These are phyloP conservation scores for Chaetomium sp. DNA, from an alignment of 2,329 filamentous ascomycete genomes.

Conservation along the genomic window DNA sequence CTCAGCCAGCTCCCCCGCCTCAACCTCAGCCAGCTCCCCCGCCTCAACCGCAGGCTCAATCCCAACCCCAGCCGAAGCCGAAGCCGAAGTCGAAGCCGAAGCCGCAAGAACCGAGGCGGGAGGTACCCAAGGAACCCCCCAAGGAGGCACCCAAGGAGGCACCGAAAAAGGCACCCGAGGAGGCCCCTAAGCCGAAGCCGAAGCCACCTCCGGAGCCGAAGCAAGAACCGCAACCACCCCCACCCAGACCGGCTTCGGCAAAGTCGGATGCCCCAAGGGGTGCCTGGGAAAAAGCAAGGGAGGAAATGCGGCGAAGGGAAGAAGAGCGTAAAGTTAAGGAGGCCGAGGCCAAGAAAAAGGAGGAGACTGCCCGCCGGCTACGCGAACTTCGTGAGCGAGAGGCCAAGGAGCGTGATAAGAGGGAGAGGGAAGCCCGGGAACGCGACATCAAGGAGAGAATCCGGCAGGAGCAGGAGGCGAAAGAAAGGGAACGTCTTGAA, in stretches of 20 bases:
- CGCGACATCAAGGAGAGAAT: slow-evolving; percentile 39
- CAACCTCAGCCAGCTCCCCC: slow-evolving; percentile 18
- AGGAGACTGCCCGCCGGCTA: slow-evolving; percentile 52
- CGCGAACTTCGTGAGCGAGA: slow-evolving; percentile 43
- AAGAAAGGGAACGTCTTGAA: slow-evolving; percentile 39
- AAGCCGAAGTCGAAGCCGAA: slow-evolving; percentile 25
- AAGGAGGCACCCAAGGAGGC: slow-evolving; percentile 21
- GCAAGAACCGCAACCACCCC: slow-evolving; percentile 27
- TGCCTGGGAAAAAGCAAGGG: slow-evolving; percentile 69
- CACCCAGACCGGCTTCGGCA: slow-evolving; percentile 33
- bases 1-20: slow-evolving; percentile 5
- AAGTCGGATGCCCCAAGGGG: slow-evolving; percentile 47
- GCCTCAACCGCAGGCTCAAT: background rate
- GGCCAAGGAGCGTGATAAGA: slow-evolving; percentile 44
- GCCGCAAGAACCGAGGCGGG: slow-evolving; percentile 25
- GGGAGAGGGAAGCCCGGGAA: slow-evolving; percentile 44
- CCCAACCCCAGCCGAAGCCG: slow-evolving; percentile 26
- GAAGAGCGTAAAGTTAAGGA: slow-evolving; percentile 64
- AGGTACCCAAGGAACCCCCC: slow-evolving; percentile 30
- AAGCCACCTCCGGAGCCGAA: slow-evolving; percentile 27
- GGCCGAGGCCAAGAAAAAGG: slow-evolving; percentile 59
- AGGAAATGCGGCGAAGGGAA: slow-evolving; percentile 65
- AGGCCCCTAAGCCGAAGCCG: slow-evolving; percentile 29
- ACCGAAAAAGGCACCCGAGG: slow-evolving; percentile 28
- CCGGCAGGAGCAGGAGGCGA: slow-evolving; percentile 41